Conservation (phyloP, 805 yeast genomes). For the Candida michaelii region DNA sequence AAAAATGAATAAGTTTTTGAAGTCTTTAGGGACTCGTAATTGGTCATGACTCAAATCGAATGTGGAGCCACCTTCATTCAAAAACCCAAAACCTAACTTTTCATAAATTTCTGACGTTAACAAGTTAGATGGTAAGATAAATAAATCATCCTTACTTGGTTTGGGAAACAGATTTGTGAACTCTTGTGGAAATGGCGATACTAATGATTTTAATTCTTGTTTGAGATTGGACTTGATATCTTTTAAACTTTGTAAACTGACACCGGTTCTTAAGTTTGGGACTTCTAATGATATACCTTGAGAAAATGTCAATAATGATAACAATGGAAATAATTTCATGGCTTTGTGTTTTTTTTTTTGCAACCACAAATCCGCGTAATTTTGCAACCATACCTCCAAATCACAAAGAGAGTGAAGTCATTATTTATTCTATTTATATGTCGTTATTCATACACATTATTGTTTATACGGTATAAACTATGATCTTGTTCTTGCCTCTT, state of each 20-base stretch:
- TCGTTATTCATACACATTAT: neutral
- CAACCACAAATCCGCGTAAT: neutral
- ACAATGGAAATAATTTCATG: neutral
- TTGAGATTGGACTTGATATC: slow-evolving; percentile 12
- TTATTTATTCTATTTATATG: neutral
- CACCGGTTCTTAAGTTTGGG: slow-evolving; percentile 1
- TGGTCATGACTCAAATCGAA: slow-evolving; percentile 12
- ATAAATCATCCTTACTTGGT: slow-evolving; percentile 15
- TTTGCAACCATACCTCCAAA: slow-evolving; percentile 4
- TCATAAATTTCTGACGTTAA: slow-evolving; percentile 20
- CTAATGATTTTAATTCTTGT: slow-evolving; percentile 15
- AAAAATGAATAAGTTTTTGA: slow-evolving; percentile 39
- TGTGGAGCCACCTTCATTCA: slow-evolving; percentile 9
- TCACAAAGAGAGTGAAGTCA: too few relatives aligned
- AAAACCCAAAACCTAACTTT: slow-evolving; percentile 22
- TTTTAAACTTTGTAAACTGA: slow-evolving; percentile 13
- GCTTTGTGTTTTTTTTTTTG: neutral
- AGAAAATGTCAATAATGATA: neutral
- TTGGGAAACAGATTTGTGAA: slow-evolving; percentile 9
- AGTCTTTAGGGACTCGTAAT: slow-evolving; percentile 31
- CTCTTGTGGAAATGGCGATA: slow-evolving; percentile 6
- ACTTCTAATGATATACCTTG: slow-evolving; percentile 2
- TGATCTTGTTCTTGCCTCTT: slow-evolving; percentile 23
- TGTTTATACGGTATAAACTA: slow-evolving; percentile 29
- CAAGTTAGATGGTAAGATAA: slow-evolving; percentile 26